These are phyloP conservation scores for Fusarium veterinarium DNA, from an alignment of 2,329 filamentous ascomycete genomes.

Conservation along the genomic window DNA sequence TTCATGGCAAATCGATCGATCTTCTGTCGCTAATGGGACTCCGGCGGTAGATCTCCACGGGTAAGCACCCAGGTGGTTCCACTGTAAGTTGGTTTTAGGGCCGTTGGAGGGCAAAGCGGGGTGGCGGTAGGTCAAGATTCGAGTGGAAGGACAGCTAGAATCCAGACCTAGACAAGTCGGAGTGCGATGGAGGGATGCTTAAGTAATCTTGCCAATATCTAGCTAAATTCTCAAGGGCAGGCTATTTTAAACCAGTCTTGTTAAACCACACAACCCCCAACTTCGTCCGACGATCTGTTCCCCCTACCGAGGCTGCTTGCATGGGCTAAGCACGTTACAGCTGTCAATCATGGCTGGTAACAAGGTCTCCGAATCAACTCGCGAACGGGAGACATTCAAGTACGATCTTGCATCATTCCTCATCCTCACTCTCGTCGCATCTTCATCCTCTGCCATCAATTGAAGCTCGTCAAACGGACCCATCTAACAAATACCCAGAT, in stretches of 20 bases:
- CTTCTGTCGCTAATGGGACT: not conserved
- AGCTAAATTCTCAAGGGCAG: slow-evolving; percentile 1
- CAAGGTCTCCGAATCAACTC: slow-evolving; percentile 39
- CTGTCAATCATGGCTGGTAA: slow-evolving; percentile 13
- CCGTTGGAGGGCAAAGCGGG: not conserved
- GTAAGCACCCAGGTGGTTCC: slow-evolving; percentile 5
- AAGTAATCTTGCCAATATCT: slow-evolving; percentile 17
- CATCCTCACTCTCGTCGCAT: not conserved
- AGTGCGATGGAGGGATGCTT: slow-evolving; percentile 1
- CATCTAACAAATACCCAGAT: slow-evolving; percentile 20
- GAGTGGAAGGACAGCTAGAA: not conserved
- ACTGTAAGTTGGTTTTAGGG: not conserved
- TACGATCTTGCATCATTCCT: slow-evolving; percentile 13
- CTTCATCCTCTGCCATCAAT: not conserved
- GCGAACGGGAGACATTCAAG: slow-evolving; percentile 51
- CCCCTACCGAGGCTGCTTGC: slow-evolving; percentile 1
- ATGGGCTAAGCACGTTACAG: not conserved
- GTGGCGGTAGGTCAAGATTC: slow-evolving; percentile 1
- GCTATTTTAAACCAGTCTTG: slow-evolving; percentile 1
- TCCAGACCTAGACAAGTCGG: not conserved
- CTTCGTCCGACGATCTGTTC: not conserved
- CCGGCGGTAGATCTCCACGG: slow-evolving; percentile 15
- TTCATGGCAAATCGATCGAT: slow-evolving; percentile 24
- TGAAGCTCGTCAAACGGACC: not conserved
- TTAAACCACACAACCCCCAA: not conserved